Evolutionary conservation across 2,329 filamentous ascomycete genomes (phyloP), one percentile per base, ranked within the genome.

Genomic region (Ophiostoma quercus): DNA sequence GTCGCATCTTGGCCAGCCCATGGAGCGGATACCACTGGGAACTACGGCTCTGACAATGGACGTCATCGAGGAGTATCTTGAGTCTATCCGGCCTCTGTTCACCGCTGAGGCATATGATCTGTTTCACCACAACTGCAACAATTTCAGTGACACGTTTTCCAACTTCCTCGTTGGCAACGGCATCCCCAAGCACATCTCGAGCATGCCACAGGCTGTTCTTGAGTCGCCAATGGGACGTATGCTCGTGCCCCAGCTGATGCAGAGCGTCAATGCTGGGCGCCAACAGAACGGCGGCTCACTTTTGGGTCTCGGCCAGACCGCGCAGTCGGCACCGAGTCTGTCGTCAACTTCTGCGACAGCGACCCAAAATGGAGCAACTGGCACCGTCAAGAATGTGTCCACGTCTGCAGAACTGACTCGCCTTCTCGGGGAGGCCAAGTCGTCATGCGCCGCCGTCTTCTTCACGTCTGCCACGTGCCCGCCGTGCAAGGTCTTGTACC

Each of bases 121-220:
- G 5, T 97, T 86, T 78, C 92, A 81, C 75, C 93, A 97, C 79
- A 99, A 99, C 77, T 98, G 94, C 82, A 99, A 98, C 81, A 97
- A 97, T 79, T 99, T 98, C 79, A 92, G 91, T 3, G 94, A 98
- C 76, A 93, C 97, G 72, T 89, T 98, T 74, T 84, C 92, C 73
- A 95, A 92, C 79, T 98, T 98, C 73, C 83, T 98, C 0, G 82
- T 97, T 0, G 94, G 95, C 29, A 91, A 89, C 74, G 91, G 92
- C 2, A 98, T 98, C 71, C 95, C 95, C 0, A 85, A 89, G 0
- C 89, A 96, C 75, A 98, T 99, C 74, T 86, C 87, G 39, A 92
- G 90, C 74, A 88, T 98, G 77, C 94, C 94, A 0, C 85, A 93
- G 75, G 90, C 89, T 0, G 94, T 98, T 9, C 84, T 98, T 14